Evolutionary conservation across 768 basidiomycete genomes (phyloP).

Genomic region (Chalciporus pseudorubinellus): DNA sequence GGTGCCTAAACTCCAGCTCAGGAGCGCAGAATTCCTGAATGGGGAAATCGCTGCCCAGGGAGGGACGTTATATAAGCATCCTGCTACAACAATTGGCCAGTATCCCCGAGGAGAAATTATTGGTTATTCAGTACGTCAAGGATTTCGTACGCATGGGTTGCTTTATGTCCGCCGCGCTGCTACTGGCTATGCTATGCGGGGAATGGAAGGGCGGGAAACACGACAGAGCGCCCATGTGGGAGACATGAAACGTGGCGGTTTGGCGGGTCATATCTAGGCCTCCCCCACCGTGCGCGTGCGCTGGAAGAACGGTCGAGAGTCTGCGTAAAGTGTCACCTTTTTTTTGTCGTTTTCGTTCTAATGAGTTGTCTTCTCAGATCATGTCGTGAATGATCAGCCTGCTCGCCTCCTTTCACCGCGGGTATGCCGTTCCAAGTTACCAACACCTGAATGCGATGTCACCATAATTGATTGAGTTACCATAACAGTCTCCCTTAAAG

Average conservation of each 20-base stretch:
- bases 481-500: conserved; percentile 17
- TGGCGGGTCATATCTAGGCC: too few relatives aligned
- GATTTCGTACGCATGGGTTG: background rate
- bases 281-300: too few relatives aligned
- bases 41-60: background rate
- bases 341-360: background rate
- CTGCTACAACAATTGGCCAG: background rate
- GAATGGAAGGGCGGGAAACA: background rate
- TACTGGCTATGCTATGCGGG: background rate
- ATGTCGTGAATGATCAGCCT: background rate
- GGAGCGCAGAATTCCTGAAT: background rate
- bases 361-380: background rate
- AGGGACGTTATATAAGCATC: background rate
- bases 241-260: background rate
- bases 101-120: too few relatives aligned
- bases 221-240: background rate
- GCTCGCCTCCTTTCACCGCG: conserved; percentile 11
- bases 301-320: background rate
- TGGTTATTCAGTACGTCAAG: background rate
- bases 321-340: background rate
- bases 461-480: conserved; percentile 28
- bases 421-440: conserved; percentile 12
- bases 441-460: conserved; percentile 17
- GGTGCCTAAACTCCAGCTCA: background rate
- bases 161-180: background rate